Evolutionary conservation across 78 protist genomes (phyloP), one percentile per base, ranked within the genome.

Genomic region (Speleostelium caveatum): DNA sequence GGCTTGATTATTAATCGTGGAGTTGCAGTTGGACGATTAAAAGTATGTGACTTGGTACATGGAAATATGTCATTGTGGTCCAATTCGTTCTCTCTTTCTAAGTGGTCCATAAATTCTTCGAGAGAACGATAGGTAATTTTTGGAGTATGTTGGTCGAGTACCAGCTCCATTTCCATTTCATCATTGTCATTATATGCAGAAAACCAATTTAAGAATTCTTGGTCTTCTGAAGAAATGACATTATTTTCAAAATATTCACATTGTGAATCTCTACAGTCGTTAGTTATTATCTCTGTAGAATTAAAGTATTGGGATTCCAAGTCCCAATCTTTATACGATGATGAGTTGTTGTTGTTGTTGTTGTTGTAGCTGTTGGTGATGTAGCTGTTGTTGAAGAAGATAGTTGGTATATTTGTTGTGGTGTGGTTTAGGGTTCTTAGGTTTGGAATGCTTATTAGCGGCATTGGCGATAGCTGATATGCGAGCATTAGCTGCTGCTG

Each of bases 1-100:
- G 89, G 60, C 51, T 80, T 80, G 66, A 80, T 68, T 3, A 53
- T 24, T 2, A 67, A 19, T 24, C 76, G 65, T 30, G 66, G 75
- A 0, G 24, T 17, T 7, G 89, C 75, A 56, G 63, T 42, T 65
- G 89, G 89, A 6, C 89, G 32, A 56, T 67, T 67, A 32, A 56
- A 68, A 3, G 89, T 67, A 21, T 80, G 89, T 1, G 89, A 42
- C 45, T 68, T 80, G 17, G 63, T 45, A 45, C 89, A 80, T 58
- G 89, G 89, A 0, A 51, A 45, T 28, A 45, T 55, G 28, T 76
- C 75, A 26, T 60, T 55, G 24, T 63, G 76, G n/a, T 78, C 45
- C 14, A 35, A 30, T 17, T 62, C 36, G n/a, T 69, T 63, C 21
- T 30, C 42, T 5, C 41, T 49, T 61, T 80, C 89, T 41, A 80